Percentiles rank a stretch among this genome's conserved stretches.
These are phyloP conservation scores for Rhododendron simsii DNA, from an alignment of 148 eudicot genomes.

Conservation along the genomic window DNA sequence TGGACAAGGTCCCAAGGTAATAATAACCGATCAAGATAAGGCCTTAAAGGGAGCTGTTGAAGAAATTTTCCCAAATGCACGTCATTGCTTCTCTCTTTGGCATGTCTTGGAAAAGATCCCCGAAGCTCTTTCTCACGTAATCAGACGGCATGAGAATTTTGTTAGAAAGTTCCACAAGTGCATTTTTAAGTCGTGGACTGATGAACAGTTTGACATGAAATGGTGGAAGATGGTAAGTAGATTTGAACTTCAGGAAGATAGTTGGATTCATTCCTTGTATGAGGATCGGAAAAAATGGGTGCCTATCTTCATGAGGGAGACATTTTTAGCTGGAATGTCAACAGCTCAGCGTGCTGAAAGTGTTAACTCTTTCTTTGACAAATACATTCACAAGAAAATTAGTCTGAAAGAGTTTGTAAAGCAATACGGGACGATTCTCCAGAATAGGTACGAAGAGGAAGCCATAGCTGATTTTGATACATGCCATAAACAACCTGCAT, in stretches of 20 bases:
- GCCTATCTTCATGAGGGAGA: conserved; percentile 38
- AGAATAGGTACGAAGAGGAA: conserved; percentile 54
- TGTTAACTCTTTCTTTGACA: conserved; percentile 42
- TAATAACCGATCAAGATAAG: conserved; percentile 47
- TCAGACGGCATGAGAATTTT: conserved; percentile 36
- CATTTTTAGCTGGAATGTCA: conserved; percentile 51
- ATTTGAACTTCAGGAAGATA: conserved; percentile 49
- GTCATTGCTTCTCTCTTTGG: conserved; percentile 56
- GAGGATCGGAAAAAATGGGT: conserved; percentile 50
- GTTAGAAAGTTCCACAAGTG: conserved; percentile 41
- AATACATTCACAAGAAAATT: conserved; percentile 35
- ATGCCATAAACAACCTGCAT: conserved; percentile 47
- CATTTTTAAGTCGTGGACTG: conserved; percentile 42
- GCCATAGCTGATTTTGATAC: conserved; percentile 55
- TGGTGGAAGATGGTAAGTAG: conserved; percentile 53
- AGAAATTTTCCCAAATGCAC: conserved; percentile 40
- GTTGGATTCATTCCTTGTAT: conserved; percentile 46
- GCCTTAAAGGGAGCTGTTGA: conserved; percentile 29
- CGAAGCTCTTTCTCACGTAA: conserved; percentile 38
- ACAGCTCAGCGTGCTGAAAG: conserved; percentile 45
- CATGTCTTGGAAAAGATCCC: conserved; percentile 47
- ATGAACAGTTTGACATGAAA: conserved; percentile 49
- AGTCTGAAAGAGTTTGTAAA: conserved; percentile 43
- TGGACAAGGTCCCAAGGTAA: conserved; percentile 42
- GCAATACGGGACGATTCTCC: conserved; percentile 36